phyloP scores from a whole-genome alignment of 371 early-diverging fungal species.

The Mucor sp. region DNA sequence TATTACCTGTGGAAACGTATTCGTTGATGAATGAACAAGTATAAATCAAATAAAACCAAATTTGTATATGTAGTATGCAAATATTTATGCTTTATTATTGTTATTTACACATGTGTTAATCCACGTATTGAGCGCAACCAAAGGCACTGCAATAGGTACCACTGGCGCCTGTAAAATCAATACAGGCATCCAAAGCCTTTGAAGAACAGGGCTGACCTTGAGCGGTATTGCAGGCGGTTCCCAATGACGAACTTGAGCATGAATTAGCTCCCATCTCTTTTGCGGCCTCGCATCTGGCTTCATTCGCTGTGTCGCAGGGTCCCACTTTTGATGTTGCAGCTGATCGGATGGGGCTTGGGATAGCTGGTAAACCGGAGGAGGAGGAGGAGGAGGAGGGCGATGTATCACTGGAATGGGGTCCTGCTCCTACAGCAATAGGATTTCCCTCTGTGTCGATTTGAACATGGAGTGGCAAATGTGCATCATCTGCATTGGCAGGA shows the following conservation, averaged over 20 bases:
- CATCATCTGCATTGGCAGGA: background rate
- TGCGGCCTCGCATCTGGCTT: background rate
- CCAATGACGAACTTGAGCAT: background rate
- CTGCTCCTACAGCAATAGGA: background rate
- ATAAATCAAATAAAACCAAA: background rate
- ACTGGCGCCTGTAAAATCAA: background rate
- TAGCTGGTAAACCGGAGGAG: background rate
- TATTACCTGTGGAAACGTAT: slow-evolving; percentile 42
- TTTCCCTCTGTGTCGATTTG: background rate
- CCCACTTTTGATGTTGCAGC: background rate
- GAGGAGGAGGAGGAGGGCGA: background rate
- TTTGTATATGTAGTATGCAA: background rate
- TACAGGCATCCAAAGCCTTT: background rate
- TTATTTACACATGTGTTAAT: background rate
- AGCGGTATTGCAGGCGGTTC: background rate
- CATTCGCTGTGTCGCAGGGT: background rate
- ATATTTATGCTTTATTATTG: background rate
- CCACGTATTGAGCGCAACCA: background rate
- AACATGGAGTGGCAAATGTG: background rate
- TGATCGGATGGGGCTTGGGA: background rate
- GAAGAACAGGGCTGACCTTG: background rate
- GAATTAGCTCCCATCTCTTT: background rate
- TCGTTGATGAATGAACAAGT: background rate
- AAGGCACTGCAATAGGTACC: background rate
- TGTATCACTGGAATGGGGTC: background rate